phyloP scores from a whole-genome alignment of 257 asterid species.

The Plantago ovata region DNA sequence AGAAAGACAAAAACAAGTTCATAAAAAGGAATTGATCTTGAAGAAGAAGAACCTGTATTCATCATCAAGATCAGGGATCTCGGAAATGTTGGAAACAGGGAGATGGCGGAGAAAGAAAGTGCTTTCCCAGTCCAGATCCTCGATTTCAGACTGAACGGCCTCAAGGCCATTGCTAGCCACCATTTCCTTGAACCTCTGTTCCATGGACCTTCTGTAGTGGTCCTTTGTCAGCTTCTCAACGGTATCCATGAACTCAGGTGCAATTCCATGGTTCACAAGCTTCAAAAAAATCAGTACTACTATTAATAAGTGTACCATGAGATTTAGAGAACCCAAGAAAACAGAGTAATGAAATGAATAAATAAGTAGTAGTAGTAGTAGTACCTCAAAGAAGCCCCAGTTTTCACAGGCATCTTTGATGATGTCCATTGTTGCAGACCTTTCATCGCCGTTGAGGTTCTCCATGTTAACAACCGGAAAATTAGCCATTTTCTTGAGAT shows the following conservation, averaged over 20 bases:
- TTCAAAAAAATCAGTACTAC: conserved; percentile 14
- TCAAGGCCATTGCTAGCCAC: conserved; percentile 56
- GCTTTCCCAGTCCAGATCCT: conserved; percentile 68
- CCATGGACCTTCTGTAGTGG: conserved; percentile 62
- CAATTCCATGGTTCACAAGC: conserved; percentile 61
- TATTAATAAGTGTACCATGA: too few relatives aligned
- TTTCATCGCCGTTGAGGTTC: conserved; percentile 57
- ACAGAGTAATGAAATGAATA: not conserved
- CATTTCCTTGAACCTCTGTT: conserved; percentile 62
- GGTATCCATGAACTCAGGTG: conserved; percentile 50
- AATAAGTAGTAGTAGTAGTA: not conserved
- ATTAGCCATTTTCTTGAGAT: conserved; percentile 30
- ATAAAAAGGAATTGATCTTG: not conserved
- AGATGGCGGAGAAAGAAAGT: conserved; percentile 61
- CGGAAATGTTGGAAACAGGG: conserved; percentile 54
- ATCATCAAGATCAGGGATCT: conserved; percentile 59
- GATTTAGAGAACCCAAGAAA: too few relatives aligned
- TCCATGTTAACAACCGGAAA: conserved; percentile 60
- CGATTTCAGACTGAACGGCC: conserved; percentile 44
- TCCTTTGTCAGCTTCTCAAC: conserved; percentile 58
- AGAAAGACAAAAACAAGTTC: not conserved
- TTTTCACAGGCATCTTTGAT: conserved; percentile 66
- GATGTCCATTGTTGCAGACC: conserved; percentile 48
- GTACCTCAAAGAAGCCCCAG: conserved; percentile 84
- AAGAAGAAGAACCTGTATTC: conserved; percentile 43